Conservation (phyloP, 1,284 basidiomycete species). For the Trametes versicolor region DNA sequence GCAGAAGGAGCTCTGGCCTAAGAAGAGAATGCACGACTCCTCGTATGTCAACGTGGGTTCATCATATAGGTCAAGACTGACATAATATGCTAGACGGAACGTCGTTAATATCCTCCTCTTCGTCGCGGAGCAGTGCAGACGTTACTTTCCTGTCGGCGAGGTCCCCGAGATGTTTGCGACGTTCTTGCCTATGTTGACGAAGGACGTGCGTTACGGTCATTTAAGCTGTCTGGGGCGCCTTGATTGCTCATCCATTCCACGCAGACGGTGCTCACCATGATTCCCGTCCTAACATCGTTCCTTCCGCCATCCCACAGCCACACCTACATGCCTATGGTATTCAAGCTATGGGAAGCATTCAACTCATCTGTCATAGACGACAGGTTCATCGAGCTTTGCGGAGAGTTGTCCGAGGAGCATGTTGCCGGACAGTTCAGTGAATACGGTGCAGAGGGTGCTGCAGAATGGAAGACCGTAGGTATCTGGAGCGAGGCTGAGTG, state of each 20-base stretch:
- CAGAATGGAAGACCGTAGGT: constrained; percentile 81
- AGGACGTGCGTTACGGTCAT: constrained; percentile 58
- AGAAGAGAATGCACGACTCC: constrained; percentile 64
- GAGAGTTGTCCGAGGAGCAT: constrained; percentile 82
- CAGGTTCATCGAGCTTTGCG: constrained; percentile 85
- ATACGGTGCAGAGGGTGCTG: constrained; percentile 61
- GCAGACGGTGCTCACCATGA: constrained; percentile 71
- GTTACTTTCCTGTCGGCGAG: constrained; percentile 75
- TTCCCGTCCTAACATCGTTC: constrained; percentile 81
- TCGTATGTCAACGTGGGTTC: constrained; percentile 47
- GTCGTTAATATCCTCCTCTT: constrained; percentile 76
- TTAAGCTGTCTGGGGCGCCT: neutral
- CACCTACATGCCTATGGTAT: constrained; percentile 77
- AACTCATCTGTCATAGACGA: constrained; percentile 87
- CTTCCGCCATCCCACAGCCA: constrained; percentile 75
- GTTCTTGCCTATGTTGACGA: constrained; percentile 74
- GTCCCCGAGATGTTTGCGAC: constrained; percentile 78
- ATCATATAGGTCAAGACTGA: constrained; percentile 17
- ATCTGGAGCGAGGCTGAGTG: constrained; percentile 93
- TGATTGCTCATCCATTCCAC: constrained; percentile 21
- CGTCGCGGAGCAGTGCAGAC: constrained; percentile 75
- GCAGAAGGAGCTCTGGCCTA: constrained; percentile 79
- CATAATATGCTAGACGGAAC: constrained; percentile 57
- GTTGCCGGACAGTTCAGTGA: constrained; percentile 67
- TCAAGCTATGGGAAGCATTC: constrained; percentile 89